Conservation (phyloP, 495 filamentous ascomycete species). For the Penicillium atrosanguineum region DNA sequence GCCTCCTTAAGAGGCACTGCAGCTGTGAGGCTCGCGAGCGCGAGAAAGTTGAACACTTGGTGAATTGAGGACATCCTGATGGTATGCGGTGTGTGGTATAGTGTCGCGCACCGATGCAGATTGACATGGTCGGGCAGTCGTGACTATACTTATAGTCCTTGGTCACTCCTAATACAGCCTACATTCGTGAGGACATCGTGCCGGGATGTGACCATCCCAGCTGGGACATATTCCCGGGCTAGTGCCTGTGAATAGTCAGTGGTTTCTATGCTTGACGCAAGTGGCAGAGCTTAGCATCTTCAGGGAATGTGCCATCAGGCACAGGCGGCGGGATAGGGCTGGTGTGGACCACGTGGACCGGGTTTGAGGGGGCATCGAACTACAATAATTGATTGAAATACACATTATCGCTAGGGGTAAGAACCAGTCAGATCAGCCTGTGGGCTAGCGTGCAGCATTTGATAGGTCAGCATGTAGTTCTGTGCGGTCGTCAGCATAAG, state of each 20-base stretch:
- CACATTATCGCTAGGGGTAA: not conserved
- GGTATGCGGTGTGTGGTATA: not conserved
- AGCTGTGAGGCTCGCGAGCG: constrained; percentile 1
- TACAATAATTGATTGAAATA: not conserved
- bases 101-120: not conserved
- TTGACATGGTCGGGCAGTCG: not conserved
- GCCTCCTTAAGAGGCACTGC: not conserved
- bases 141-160: not conserved
- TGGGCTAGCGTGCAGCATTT: not conserved
- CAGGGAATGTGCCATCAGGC: no score
- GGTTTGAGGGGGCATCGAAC: not conserved
- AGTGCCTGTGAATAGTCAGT: not conserved
- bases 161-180: not conserved
- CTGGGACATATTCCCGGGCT: not conserved
- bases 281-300: not conserved
- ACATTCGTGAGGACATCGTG: not conserved
- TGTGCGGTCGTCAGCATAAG: not conserved
- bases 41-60: not conserved
- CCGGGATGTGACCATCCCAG: not conserved
- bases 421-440: not conserved
- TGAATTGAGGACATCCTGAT: not conserved
- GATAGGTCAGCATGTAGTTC: constrained; percentile 3
- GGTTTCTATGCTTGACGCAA: not conserved
- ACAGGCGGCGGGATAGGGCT: not conserved
- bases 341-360: not conserved